Evolutionary conservation across 495 filamentous ascomycete species (phyloP).

Genomic region (Aspergillus kassunensis): DNA sequence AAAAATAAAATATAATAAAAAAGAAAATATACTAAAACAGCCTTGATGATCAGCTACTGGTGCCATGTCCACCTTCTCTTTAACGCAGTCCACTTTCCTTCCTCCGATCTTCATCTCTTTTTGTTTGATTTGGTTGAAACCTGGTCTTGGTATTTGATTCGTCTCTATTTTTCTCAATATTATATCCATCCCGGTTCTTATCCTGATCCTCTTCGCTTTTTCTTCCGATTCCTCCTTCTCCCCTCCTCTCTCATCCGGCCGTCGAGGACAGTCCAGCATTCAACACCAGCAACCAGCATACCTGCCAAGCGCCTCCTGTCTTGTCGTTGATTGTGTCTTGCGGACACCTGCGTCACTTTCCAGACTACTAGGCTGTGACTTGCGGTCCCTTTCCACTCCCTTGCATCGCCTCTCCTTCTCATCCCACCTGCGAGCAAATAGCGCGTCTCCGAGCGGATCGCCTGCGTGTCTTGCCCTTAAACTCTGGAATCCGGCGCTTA

Average conservation of each 20-base stretch:
- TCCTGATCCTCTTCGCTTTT: slow-evolving; percentile 3
- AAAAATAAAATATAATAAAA: slow-evolving; percentile 1
- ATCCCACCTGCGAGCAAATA: slow-evolving; percentile 21
- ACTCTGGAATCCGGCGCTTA: slow-evolving; percentile 15
- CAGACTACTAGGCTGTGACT: slow-evolving; percentile 30
- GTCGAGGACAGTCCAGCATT: background rate
- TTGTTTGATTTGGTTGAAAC: slow-evolving; percentile 7
- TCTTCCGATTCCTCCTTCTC: background rate
- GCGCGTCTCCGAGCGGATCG: slow-evolving; percentile 12
- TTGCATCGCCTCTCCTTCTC: slow-evolving; percentile 26
- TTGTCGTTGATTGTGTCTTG: slow-evolving; percentile 24
- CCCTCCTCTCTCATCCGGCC: background rate
- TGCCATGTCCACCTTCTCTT: slow-evolving; percentile 24
- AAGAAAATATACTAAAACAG: slow-evolving; percentile 9
- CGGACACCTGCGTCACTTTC: slow-evolving; percentile 32
- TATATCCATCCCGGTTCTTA: slow-evolving; percentile 7
- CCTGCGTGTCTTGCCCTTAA: slow-evolving; percentile 18
- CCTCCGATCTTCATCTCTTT: slow-evolving; percentile 15
- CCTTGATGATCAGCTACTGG: slow-evolving; percentile 20
- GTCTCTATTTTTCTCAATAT: slow-evolving; percentile 7
- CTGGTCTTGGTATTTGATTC: background rate
- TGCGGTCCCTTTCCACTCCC: slow-evolving; percentile 29
- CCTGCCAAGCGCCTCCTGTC: slow-evolving; percentile 25
- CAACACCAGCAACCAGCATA: slow-evolving; percentile 20
- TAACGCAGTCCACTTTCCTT: slow-evolving; percentile 11